Percentiles rank a stretch among this genome's conserved stretches.
Evolutionary conservation across 441 rosid species (phyloP).

Genomic region (Populus hybrid): DNA sequence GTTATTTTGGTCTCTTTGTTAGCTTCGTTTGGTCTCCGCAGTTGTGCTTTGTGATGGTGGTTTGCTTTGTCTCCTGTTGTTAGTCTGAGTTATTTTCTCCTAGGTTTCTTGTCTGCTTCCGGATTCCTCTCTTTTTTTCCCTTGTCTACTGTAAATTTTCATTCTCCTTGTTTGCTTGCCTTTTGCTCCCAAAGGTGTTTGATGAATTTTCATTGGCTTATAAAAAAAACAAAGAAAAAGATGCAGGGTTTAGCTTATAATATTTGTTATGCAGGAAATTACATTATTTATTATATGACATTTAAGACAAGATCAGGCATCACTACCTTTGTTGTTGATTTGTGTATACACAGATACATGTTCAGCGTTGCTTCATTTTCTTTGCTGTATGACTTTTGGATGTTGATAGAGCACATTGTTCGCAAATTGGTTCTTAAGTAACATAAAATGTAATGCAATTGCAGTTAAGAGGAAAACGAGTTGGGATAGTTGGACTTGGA

Average conservation of each 20-base stretch:
- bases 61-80: not conserved
- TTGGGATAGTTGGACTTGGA: constrained; percentile 60
- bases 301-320: not conserved
- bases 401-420: not conserved
- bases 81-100: not conserved
- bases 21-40: not conserved
- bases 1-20: not conserved
- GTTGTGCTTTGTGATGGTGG: not conserved
- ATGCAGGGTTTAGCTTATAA: not conserved
- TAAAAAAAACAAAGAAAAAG: not conserved
- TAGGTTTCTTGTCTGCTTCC: not conserved
- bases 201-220: not conserved
- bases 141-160: not conserved
- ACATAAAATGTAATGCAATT: not conserved
- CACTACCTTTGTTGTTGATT: not conserved
- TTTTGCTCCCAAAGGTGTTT: not conserved
- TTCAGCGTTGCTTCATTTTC: not conserved
- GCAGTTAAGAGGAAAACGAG: constrained; percentile 56
- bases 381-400: not conserved
- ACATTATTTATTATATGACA: too few relatives aligned
- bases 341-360: too few relatives aligned
- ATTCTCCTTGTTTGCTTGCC: not conserved
- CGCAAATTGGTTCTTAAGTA: not conserved
- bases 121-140: not conserved
- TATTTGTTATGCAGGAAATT: not conserved